Percentiles rank a stretch among this genome's conserved stretches.
phyloP scores from a whole-genome alignment of 192 early-diverging fungal species.

The Pilaira anomala region DNA sequence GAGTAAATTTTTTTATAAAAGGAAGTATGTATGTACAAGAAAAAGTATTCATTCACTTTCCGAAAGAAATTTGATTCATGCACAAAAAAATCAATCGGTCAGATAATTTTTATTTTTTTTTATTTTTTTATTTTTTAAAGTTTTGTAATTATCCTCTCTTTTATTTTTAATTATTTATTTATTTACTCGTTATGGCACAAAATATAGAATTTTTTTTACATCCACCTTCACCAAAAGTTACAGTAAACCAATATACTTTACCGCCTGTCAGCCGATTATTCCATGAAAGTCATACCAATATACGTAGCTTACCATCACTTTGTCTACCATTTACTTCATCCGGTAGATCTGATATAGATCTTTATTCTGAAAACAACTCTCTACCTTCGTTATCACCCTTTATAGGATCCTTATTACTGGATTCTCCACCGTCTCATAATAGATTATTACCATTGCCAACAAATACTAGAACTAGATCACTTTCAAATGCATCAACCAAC shows the following conservation, averaged over 20 bases:
- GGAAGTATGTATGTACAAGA: too few relatives aligned
- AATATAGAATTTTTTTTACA: constrained; percentile 30
- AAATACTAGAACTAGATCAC: constrained; percentile 6
- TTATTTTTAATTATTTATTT: not conserved
- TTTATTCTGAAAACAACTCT: constrained; percentile 6
- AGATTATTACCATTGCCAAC: constrained; percentile 15
- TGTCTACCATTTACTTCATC: constrained; percentile 18
- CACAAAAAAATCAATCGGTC: too few relatives aligned
- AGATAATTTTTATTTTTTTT: too few relatives aligned
- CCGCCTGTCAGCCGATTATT: constrained; percentile 22
- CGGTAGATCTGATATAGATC: not conserved
- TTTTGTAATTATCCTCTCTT: too few relatives aligned
- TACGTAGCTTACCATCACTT: constrained; percentile 20
- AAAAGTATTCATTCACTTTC: too few relatives aligned
- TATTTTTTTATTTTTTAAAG: too few relatives aligned
- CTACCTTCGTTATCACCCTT: constrained; percentile 20
- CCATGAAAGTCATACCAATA: not conserved
- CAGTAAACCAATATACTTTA: constrained; percentile 4
- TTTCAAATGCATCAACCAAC: constrained; percentile 20
- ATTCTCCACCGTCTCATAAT: not conserved
- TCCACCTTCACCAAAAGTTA: constrained; percentile 22
- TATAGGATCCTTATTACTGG: constrained; percentile 3
- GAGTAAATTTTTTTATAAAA: too few relatives aligned
- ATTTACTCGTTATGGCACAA: constrained; percentile 1
- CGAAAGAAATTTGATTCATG: too few relatives aligned